These are phyloP conservation scores for Mortierella claussenii DNA, from an alignment of 192 early-diverging fungal species.

Conservation along the genomic window DNA sequence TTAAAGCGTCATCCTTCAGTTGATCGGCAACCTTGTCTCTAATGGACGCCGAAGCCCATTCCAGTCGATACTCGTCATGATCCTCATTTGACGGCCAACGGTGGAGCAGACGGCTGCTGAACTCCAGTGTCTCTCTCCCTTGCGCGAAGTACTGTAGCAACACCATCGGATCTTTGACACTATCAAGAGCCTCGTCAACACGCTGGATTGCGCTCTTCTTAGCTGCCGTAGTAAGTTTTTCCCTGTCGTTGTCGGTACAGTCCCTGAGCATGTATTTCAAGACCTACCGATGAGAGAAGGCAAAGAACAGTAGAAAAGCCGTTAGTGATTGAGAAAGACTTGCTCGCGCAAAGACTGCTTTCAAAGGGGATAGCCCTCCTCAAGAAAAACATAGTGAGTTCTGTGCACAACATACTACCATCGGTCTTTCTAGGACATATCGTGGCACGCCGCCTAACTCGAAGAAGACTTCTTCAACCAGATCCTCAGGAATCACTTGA, in stretches of 20 bases:
- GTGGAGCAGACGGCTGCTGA: constrained; percentile 28
- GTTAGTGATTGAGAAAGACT: too few relatives aligned
- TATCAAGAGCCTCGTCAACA: constrained; percentile 9
- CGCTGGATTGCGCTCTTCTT: neutral
- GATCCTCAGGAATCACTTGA: neutral
- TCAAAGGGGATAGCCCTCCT: too few relatives aligned
- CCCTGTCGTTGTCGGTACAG: too few relatives aligned
- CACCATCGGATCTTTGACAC: neutral
- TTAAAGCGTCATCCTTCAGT: neutral
- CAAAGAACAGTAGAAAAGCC: too few relatives aligned
- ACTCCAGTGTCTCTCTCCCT: constrained; percentile 6
- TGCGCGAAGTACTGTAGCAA: constrained; percentile 27
- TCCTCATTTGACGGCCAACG: constrained; percentile 22
- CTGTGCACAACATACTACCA: too few relatives aligned
- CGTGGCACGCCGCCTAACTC: constrained; percentile 30
- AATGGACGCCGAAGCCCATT: neutral
- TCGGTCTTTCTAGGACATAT: constrained; percentile 11
- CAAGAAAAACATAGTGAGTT: too few relatives aligned
- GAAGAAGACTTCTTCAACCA: constrained; percentile 11
- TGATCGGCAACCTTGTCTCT: neutral
- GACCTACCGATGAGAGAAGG: too few relatives aligned
- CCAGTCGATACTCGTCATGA: neutral
- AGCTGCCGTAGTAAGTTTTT: neutral
- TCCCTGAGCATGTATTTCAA: too few relatives aligned
- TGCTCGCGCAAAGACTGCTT: too few relatives aligned